Conservation (phyloP, 257 asterid species). For the Verbascum thapsus region DNA sequence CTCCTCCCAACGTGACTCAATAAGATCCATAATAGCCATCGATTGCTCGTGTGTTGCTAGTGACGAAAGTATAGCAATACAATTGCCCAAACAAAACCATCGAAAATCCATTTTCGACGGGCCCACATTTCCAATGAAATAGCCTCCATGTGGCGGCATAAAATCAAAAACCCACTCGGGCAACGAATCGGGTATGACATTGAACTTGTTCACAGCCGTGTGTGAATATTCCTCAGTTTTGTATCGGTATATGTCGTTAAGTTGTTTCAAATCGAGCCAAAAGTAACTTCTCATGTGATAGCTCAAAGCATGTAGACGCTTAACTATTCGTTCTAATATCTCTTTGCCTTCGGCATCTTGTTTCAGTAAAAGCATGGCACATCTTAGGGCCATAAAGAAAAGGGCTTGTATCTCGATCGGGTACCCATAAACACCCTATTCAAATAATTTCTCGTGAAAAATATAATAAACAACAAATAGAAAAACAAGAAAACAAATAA, state of each 20-base stretch:
- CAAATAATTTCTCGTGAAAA: too few relatives aligned
- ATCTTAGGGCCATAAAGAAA: slow-evolving; percentile 58
- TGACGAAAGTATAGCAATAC: slow-evolving; percentile 54
- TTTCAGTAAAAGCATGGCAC: slow-evolving; percentile 47
- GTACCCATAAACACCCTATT: slow-evolving; percentile 54
- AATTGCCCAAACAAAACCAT: slow-evolving; percentile 60
- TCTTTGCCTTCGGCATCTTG: slow-evolving; percentile 46
- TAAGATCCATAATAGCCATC: slow-evolving; percentile 56
- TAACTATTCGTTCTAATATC: slow-evolving; percentile 40
- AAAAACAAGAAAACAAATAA: background rate
- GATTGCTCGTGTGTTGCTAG: slow-evolving; percentile 54
- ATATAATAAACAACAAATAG: too few relatives aligned
- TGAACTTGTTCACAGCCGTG: slow-evolving; percentile 61
- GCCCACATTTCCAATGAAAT: slow-evolving; percentile 53
- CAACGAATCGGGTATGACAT: slow-evolving; percentile 54
- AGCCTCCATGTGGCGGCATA: slow-evolving; percentile 53
- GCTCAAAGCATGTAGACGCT: slow-evolving; percentile 56
- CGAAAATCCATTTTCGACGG: slow-evolving; percentile 61
- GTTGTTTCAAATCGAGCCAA: slow-evolving; percentile 52
- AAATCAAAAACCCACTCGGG: slow-evolving; percentile 62
- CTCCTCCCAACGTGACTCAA: slow-evolving; percentile 54
- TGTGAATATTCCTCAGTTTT: slow-evolving; percentile 61
- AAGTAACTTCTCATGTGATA: slow-evolving; percentile 55
- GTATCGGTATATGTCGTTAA: slow-evolving; percentile 52
- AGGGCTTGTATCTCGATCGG: slow-evolving; percentile 62